phyloP scores from a whole-genome alignment of 2,329 filamentous ascomycete species.

The Paramyrothecium sp. region DNA sequence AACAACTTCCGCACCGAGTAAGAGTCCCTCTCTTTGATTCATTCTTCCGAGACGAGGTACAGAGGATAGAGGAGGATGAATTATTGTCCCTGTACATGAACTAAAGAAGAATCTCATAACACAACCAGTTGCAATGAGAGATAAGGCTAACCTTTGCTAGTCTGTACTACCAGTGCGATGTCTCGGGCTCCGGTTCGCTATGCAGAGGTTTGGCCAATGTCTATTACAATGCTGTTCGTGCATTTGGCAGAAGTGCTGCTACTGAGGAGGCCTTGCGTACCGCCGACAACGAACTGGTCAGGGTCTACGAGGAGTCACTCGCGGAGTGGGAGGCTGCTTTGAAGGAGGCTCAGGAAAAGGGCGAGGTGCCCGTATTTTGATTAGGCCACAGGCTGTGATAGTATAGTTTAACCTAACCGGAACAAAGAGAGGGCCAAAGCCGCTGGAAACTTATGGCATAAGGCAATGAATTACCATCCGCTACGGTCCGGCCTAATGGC shows the following conservation, averaged over 20 bases:
- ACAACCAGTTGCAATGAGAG: slow-evolving; percentile 5
- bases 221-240: slow-evolving; percentile 36
- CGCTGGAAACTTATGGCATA: too few species aligned
- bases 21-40: slow-evolving; percentile 10
- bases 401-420: too few species aligned
- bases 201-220: slow-evolving; percentile 37
- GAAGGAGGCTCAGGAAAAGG: slow-evolving; percentile 30
- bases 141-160: slow-evolving; percentile 14
- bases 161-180: slow-evolving; percentile 33
- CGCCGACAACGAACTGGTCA: slow-evolving; percentile 22
- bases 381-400: too few species aligned
- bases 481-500: too few species aligned
- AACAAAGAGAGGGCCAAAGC: too few species aligned
- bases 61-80: too few species aligned
- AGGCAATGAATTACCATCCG: too few species aligned
- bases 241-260: slow-evolving; percentile 32
- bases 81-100: too few species aligned
- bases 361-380: slow-evolving; percentile 19
- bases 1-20: slow-evolving; percentile 46
- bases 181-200: slow-evolving; percentile 10
- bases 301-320: slow-evolving; percentile 32
- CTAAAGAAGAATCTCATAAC: too few species aligned
- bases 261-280: slow-evolving; percentile 17
- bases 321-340: slow-evolving; percentile 32
- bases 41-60: too few species aligned